A percentile compares a stretch with the other conserved stretches of the same genome.
phyloP scores from a whole-genome alignment of 257 asterid genomes.

The Salvia rosmarinus region DNA sequence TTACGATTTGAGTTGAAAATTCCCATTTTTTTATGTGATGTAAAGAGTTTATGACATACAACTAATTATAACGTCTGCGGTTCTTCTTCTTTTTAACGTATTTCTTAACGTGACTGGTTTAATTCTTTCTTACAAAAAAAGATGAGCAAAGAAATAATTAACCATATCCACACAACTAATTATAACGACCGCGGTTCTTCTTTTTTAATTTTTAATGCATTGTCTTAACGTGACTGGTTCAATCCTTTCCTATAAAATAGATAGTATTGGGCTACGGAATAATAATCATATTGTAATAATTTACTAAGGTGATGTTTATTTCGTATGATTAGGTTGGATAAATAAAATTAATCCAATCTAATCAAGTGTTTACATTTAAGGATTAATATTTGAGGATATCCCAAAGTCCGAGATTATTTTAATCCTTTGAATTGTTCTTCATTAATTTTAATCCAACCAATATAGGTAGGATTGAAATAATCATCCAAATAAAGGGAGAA shows the following conservation, averaged over 20 bases:
- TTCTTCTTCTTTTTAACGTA: not conserved
- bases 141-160: too few relatives aligned
- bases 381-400: too few relatives aligned
- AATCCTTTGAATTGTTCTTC: too few relatives aligned
- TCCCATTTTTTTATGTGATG: not conserved
- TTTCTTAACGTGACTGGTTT: not conserved
- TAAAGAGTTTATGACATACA: not conserved
- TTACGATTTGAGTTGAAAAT: slow-evolving; percentile 14
- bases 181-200: too few relatives aligned
- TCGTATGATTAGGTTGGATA: too few relatives aligned
- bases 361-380: too few relatives aligned
- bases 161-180: not conserved
- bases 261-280: not conserved
- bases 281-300: not conserved
- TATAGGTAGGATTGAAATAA: too few relatives aligned
- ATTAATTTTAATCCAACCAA: too few relatives aligned
- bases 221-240: not conserved
- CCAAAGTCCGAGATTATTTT: too few relatives aligned
- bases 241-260: not conserved
- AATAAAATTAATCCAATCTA: too few relatives aligned
- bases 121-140: not conserved
- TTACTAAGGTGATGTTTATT: too few relatives aligned
- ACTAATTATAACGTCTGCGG: not conserved
- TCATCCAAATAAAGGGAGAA: too few relatives aligned
- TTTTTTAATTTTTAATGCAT: not conserved